Evolutionary conservation across 345 rosid species (phyloP), one percentile per base, ranked within the genome.

Genomic region (Camelina sativa): DNA sequence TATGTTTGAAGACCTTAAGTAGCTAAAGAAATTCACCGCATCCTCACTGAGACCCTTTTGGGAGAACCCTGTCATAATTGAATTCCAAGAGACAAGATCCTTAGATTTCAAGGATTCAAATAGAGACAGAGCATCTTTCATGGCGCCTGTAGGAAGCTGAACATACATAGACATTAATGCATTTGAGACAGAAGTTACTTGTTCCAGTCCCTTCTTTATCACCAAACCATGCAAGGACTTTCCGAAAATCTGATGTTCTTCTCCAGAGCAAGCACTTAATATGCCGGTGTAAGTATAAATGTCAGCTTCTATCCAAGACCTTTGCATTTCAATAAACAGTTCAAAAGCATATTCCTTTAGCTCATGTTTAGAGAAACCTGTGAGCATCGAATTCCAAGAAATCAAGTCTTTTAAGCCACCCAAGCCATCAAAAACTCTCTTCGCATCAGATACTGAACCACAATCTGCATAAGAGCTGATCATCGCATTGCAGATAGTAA

Each of bases 51-150:
- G 82, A 44, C 92, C 87, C 28, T 61, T 78, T 16, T 87, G 92
- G 23, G 92, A 87, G 15, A 84, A 84, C 7, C 97, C 92, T 1
- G 88, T 89, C 79, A 91, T 57, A 19, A 91, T 78, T 25, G 95
- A 81, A 72, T 89, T 89, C 94, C 91, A 91, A 16, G 97, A 86
- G 74, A 91, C 86, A 35, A 82, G 85, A 64, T 91, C 97, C 70
- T 82, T 91, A 40, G 48, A 68, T 57, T 83, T 69, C 83, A 91
- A 85, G 34, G 82, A 80, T 17, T 82, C 60, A 58, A 91, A 91
- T 35, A 91, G 44, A 32, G 47, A 56, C 11, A 89, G 37, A 15
- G 91, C 85, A 58, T 85, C 86, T 16, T 75, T 84, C 88, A 91
- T 81, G 46, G 84, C 67, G 64, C 69, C 73, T 58, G 72, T 40